A percentile compares a stretch with the other conserved stretches of the same genome.
Evolutionary conservation across 768 basidiomycete species (phyloP).

Genomic region (Kwoniella dendrophila): DNA sequence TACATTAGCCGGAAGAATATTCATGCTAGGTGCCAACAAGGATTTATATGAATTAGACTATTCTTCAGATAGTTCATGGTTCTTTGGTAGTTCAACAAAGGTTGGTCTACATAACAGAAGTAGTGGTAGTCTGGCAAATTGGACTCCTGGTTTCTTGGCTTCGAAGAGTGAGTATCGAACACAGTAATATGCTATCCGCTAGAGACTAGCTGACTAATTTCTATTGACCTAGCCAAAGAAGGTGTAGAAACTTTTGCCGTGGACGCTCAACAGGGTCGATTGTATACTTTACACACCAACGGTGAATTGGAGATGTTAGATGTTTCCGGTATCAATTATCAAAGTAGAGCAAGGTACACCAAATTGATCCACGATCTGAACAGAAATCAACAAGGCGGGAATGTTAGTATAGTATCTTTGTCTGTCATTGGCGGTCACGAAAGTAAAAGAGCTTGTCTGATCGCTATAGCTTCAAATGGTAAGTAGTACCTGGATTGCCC

Average conservation of each 20-base stretch:
- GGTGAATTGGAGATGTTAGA: slow-evolving; percentile 49
- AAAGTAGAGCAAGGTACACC: slow-evolving; percentile 30
- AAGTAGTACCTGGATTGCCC: slow-evolving; percentile 16
- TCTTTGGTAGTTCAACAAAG: slow-evolving; percentile 66
- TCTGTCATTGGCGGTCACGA: slow-evolving; percentile 70
- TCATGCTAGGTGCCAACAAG: slow-evolving; percentile 82
- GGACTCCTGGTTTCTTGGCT: slow-evolving; percentile 73
- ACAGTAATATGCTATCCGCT: not conserved
- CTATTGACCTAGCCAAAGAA: slow-evolving; percentile 30
- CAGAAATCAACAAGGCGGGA: slow-evolving; percentile 12
- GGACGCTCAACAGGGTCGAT: slow-evolving; percentile 46
- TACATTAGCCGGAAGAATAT: slow-evolving; percentile 79
- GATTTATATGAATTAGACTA: slow-evolving; percentile 90
- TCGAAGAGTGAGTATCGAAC: slow-evolving; percentile 62
- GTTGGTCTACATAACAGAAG: slow-evolving; percentile 86
- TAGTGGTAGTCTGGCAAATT: slow-evolving; percentile 72
- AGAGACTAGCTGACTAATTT: not conserved
- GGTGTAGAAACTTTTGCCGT: slow-evolving; percentile 47
- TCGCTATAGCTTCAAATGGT: slow-evolving; percentile 74
- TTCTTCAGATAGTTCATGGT: slow-evolving; percentile 87
- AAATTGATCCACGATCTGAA: slow-evolving; percentile 11
- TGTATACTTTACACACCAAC: slow-evolving; percentile 51
- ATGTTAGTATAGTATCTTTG: slow-evolving; percentile 64
- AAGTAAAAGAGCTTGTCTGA: slow-evolving; percentile 70
- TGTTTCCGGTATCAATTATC: slow-evolving; percentile 33